Base-by-base conservation (phyloP, 2,329 filamentous ascomycete species). In the Fragosphaeria purpurea region DNA sequence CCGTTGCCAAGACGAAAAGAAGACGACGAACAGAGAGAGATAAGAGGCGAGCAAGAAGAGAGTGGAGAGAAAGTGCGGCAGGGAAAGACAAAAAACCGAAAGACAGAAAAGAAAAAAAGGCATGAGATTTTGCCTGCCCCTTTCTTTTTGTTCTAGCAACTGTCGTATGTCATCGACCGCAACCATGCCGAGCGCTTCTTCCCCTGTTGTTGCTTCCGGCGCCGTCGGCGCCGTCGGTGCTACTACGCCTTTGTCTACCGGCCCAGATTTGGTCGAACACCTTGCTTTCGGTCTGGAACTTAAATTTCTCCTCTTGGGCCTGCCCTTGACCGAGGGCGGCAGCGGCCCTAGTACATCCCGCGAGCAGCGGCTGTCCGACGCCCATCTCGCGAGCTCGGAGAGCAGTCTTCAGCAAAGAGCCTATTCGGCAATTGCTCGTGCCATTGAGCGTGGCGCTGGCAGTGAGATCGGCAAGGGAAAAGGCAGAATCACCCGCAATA, bases 211-310 rank as follows among this genome's bases (percentile, higher is more conserved):
- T 31, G 34, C 7, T 7, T 4, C 34, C 30, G n/a, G 39, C 32
- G 41, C 34, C 41, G 35, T 11, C 35, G 33, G 22, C 37, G 31
- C 34, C n/a, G 40, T 31, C 1, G 1, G 22, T 22, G 22, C 22
- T 22, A 22, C 22, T 22, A 22, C 37, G 4, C 7, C 10, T 6
- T 30, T 10, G 9, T 33, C 40, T 7, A 37, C 43, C 5, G 46
- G 48, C 0, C 50, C 48, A 6, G 61, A 62, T 46, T 48, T 39
- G 7, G 53, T 51, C 6, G 56, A 59, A 7, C 55, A 57, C 32
- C 43, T 62, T 4, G 58, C 59, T 7, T 48, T 63, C 9, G 65
- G 61, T 7, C 55, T 66, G n/a, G 64, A 67, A 51, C 51, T 65
- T 46, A 67, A 67, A 51, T 61, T 65, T 52, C 52, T 66, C 11